phyloP scores from a whole-genome alignment of 495 filamentous ascomycete genomes.

The Podospora pseudocomata region DNA sequence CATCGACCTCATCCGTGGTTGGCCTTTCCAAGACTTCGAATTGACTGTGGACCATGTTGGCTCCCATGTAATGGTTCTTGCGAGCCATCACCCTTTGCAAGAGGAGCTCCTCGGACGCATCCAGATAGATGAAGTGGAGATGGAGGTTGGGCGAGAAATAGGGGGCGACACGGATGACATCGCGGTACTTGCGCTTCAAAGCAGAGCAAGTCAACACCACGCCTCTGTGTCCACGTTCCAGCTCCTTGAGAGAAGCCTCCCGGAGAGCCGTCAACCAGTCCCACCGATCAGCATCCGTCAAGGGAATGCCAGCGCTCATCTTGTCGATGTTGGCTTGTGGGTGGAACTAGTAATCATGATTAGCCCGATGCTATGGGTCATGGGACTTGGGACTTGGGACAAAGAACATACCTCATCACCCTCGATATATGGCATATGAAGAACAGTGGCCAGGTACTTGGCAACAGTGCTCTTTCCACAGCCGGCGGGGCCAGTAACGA shows the following conservation, averaged over 20 bases:
- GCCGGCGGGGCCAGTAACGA: conserved; percentile 95
- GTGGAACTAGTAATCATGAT: conserved; percentile 65
- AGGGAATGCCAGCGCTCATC: conserved; percentile 80
- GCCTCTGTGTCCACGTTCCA: conserved; percentile 59
- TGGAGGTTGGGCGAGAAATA: conserved; percentile 71
- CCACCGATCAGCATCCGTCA: conserved; percentile 96
- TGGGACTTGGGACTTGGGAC: conserved; percentile 3
- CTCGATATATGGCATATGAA: conserved; percentile 82
- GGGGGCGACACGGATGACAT: conserved; percentile 87
- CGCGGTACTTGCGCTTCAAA: conserved; percentile 94
- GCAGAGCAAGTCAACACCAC: conserved; percentile 96
- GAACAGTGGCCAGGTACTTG: conserved; percentile 63
- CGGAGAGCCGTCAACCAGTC: conserved; percentile 93
- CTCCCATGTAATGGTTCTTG: conserved; percentile 93
- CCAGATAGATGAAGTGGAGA: conserved; percentile 92
- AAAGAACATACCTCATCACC: conserved; percentile 80
- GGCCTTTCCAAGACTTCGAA: conserved; percentile 82
- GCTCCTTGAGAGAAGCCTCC: conserved; percentile 65
- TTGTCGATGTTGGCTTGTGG: conserved; percentile 82
- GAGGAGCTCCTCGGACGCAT: conserved; percentile 68
- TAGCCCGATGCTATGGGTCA: not conserved
- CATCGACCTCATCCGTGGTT: conserved; percentile 71
- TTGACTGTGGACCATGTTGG: conserved; percentile 94
- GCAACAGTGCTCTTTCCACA: conserved; percentile 96
- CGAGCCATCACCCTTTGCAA: conserved; percentile 68